Evolutionary conservation across 208 protist species (phyloP).

Genomic region (Phytomonas francai): DNA sequence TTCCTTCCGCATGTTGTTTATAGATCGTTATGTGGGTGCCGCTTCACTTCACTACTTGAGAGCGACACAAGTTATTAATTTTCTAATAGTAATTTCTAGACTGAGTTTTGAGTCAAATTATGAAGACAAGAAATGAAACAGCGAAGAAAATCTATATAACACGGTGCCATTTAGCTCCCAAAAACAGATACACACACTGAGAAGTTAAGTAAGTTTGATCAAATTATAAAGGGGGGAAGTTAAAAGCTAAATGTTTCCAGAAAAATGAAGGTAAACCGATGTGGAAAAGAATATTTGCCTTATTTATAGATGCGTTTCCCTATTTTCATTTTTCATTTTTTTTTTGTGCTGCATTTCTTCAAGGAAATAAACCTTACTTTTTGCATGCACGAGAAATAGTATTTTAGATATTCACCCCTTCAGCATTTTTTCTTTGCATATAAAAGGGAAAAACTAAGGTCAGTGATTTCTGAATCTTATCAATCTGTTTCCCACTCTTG

Average conservation of each 20-base stretch:
- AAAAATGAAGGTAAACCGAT: not conserved
- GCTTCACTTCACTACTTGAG: not conserved
- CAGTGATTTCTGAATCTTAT: not conserved
- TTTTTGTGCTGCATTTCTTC: conserved; percentile 9
- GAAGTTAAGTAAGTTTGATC: not conserved
- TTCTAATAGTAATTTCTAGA: not conserved
- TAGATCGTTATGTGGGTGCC: not conserved
- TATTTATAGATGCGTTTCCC: conserved; percentile 7
- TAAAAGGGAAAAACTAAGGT: not conserved
- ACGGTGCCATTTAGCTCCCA: not conserved
- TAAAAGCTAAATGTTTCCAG: not conserved
- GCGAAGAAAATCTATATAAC: not conserved
- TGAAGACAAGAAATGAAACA: not conserved
- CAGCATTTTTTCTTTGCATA: conserved; percentile 12
- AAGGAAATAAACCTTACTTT: not conserved
- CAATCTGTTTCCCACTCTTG: not conserved
- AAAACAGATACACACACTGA: not conserved
- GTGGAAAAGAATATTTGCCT: not conserved
- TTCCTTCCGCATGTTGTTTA: not conserved
- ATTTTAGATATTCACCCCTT: not conserved
- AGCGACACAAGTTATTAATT: not conserved
- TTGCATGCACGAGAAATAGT: not conserved
- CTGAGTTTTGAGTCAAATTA: not conserved
- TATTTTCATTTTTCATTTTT: conserved; percentile 4
- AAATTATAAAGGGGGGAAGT: not conserved